Evolutionary conservation across 495 filamentous ascomycete species (phyloP), one percentile per base, ranked within the genome.

Genomic region (Aspergillus wentii): DNA sequence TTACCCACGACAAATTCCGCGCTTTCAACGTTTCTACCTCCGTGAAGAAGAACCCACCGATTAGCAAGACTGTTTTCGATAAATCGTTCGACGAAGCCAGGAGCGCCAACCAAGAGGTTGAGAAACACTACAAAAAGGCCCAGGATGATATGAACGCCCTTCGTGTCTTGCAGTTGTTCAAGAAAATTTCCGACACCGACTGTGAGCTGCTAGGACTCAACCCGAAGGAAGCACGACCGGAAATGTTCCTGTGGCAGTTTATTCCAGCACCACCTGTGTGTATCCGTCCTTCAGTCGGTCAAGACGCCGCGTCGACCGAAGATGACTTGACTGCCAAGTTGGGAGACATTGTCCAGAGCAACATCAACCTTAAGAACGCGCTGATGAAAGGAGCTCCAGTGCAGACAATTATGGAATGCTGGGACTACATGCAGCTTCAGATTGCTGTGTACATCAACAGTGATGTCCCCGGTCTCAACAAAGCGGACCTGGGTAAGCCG

Each of bases 221-320:
- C 46, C 87, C 92, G 21, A 71, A 78, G 19, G 85, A 94, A 48
- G 89, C 88, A 2, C 74, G 90, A 31, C 92, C 92, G 1, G 92
- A 98, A 51, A 94, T 95, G 85, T 94, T 95, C 59, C 73, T 98
- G 14, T 98, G 92, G 92, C 88, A 94, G 59, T 95, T 88, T 56
- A 73, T 98, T 17, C 92, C 92, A 1, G 91, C 89, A 3, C 88
- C 92, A 1, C 92, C 92, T 0, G 83, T 96, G 18, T 90, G 86
- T 49, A 94, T 98, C 51, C 77, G 92, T 31, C 92, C 92, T 4
- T 95, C 89, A 0, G 94, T 97, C 5, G 79, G 81, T 23, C 91
- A 97, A 56, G 92, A 96, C 40, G 78, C 72, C 20, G 86, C 88
- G 1, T 95, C 83, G 38, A 98, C 87, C 16, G 94, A 97, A 62